Base-by-base conservation (phyloP, 2,329 filamentous ascomycete species). In the Neofusicoccum sp. region DNA sequence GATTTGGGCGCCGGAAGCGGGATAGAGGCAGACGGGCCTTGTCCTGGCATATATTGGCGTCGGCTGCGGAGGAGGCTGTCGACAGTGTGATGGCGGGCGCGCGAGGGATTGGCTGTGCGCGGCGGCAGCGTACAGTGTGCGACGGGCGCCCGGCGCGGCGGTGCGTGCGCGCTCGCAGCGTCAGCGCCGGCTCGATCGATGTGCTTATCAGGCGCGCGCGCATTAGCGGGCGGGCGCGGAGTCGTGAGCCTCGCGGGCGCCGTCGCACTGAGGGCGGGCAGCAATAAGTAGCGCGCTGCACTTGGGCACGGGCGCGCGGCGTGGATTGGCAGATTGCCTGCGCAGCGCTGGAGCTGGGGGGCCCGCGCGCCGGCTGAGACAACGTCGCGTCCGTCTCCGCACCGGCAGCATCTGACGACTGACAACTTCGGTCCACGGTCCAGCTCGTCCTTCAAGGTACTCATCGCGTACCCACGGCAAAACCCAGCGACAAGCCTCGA, bases 351-450 rank as follows among this genome's bases (percentile, higher is more conserved):
- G 37, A 33, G 34, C 49, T 39, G 37, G 49, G 49, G 52, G 31
- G 54, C 31, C 54, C 41, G 54, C 54, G 54, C 54, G 39, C 39
- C 54, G 52, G 54, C 54, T 58, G 54, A 58, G 54, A 58, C 54
- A 58, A 58, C 54, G 54, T 58, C 54, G 54, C 41, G 37, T 56
- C 52, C 54, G 54, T 58, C 54, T 58, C 54, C 54, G 54, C 54
- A 58, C 54, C 54, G 54, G 54, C 54, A 58, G 54, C 54, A 58
- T 45, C 54, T 58, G 54, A 43, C 41, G 41, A 43, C 41, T 43
- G 41, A 58, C 54, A 58, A 58, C 54, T 56, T 56, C 52, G 52
- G 54, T 45, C 54, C 41, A 45, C 54, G 54, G 41, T 43, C 41
- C 41, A 43, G 41, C 41, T 43, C 41, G 41, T 44, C 54, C 54